These are phyloP conservation scores for Chlorella sp. DNA, from an alignment of 139 green algal species.

Conservation along the genomic window DNA sequence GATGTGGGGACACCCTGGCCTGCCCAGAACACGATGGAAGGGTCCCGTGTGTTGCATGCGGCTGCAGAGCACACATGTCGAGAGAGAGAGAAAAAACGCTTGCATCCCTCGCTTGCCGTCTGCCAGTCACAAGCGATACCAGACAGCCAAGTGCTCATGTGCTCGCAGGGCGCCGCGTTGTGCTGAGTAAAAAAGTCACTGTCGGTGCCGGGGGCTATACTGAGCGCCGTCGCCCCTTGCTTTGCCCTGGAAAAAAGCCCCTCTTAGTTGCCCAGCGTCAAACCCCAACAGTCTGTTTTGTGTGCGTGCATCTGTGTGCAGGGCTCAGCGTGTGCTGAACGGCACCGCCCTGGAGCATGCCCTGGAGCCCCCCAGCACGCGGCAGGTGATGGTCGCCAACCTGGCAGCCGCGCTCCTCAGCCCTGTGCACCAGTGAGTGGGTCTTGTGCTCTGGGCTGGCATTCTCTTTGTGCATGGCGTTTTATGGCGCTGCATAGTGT, in stretches of 20 bases:
- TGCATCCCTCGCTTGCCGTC: no score
- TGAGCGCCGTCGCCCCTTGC: no score
- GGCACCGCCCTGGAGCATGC: slow-evolving; percentile 9
- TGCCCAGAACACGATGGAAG: no score
- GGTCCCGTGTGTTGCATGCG: no score
- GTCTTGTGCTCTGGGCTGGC: neutral
- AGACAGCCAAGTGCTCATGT: neutral
- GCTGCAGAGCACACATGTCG: no score
- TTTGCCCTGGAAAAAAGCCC: no score
- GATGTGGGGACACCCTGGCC: no score
- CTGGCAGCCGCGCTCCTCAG: neutral
- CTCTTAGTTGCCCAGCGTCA: no score
- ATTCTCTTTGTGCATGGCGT: neutral
- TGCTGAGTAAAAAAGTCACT: no score
- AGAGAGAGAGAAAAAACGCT: no score
- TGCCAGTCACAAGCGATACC: no score
- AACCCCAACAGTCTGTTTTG: neutral
- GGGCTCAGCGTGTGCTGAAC: neutral
- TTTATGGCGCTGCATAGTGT: neutral
- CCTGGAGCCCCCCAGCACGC: neutral
- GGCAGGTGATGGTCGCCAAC: neutral
- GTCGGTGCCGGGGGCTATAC: no score
- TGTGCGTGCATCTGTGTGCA: neutral
- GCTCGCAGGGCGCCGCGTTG: neutral
- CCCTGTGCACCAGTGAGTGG: neutral